Percentiles rank a stretch among this genome's conserved stretches.
Conservation (phyloP, 306 rosid species). For the Sphenostylis stenocarpa region DNA sequence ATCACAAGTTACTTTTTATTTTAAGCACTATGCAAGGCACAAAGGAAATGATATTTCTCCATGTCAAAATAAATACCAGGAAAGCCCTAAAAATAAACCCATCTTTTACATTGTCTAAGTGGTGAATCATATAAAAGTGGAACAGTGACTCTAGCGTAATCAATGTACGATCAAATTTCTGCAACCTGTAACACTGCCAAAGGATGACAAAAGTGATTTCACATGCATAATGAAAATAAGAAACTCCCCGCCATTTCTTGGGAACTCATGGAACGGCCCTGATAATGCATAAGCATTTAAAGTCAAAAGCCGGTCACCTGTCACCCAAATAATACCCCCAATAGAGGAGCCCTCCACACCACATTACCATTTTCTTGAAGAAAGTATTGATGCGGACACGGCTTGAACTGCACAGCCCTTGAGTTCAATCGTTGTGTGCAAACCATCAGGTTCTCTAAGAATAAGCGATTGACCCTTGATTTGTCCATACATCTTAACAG, state of each 20-base stretch:
- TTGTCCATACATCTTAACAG: constrained; percentile 65
- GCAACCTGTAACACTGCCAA: constrained; percentile 4
- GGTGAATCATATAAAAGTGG: neutral
- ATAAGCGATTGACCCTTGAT: constrained; percentile 54
- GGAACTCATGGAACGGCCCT: neutral
- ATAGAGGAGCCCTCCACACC: constrained; percentile 21
- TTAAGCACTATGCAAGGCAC: neutral
- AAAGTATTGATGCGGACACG: constrained; percentile 67
- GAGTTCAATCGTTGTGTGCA: constrained; percentile 45
- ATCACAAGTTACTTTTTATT: constrained; percentile 13
- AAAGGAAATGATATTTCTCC: constrained; percentile 9
- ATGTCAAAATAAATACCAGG: constrained; percentile 8
- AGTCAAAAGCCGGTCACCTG: constrained; percentile 4
- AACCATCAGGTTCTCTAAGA: constrained; percentile 57
- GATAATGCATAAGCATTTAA: neutral
- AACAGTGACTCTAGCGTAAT: constrained; percentile 19
- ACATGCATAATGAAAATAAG: neutral
- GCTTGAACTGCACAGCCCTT: constrained; percentile 74
- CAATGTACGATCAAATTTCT: neutral
- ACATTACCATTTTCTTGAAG: constrained; percentile 88
- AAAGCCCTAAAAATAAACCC: neutral
- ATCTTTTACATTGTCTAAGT: constrained; percentile 2
- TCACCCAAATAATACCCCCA: constrained; percentile 26
- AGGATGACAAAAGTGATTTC: constrained; percentile 5
- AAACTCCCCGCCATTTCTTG: neutral